These are phyloP conservation scores for Nannochloropsis salina DNA, from an alignment of 108 stramenopile species.

Conservation along the genomic window DNA sequence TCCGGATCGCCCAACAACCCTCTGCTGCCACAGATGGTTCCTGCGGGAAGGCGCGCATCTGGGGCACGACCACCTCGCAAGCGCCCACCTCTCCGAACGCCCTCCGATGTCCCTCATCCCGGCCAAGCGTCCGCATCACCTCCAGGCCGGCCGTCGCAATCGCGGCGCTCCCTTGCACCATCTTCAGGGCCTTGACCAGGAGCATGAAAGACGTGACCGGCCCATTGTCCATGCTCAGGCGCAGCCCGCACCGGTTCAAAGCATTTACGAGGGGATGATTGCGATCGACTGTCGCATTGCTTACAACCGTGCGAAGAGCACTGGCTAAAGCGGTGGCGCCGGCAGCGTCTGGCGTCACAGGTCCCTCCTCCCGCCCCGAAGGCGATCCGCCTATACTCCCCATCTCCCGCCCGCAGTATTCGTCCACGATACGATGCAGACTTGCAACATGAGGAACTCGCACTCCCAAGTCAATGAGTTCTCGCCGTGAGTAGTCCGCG, in stretches of 20 bases:
- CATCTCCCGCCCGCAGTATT: slow-evolving; percentile 12
- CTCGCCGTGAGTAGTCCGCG: not conserved
- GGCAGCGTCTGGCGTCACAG: not conserved
- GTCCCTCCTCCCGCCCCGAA: slow-evolving; percentile 9
- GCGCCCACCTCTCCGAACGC: not conserved
- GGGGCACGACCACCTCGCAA: slow-evolving; percentile 17
- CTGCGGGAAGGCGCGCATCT: not conserved
- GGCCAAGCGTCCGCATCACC: not conserved
- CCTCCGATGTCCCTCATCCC: not conserved
- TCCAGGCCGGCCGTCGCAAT: not conserved
- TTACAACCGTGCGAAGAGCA: not conserved
- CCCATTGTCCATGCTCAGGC: slow-evolving; percentile 8
- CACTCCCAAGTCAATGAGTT: not conserved
- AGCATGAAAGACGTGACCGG: not conserved
- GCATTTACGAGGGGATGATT: not conserved
- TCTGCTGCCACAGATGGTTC: not conserved
- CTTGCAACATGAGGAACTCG: not conserved
- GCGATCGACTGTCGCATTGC: not conserved
- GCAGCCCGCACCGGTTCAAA: not conserved
- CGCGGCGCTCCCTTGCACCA: not conserved
- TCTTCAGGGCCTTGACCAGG: not conserved
- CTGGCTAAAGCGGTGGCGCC: not conserved
- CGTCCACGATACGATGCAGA: slow-evolving; percentile 17
- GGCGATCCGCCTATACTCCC: not conserved
- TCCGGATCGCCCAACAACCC: slow-evolving; percentile 14